Evolutionary conservation across 768 basidiomycete genomes (phyloP), one percentile per base, ranked within the genome.

Genomic region (Pleurotus djamor): DNA sequence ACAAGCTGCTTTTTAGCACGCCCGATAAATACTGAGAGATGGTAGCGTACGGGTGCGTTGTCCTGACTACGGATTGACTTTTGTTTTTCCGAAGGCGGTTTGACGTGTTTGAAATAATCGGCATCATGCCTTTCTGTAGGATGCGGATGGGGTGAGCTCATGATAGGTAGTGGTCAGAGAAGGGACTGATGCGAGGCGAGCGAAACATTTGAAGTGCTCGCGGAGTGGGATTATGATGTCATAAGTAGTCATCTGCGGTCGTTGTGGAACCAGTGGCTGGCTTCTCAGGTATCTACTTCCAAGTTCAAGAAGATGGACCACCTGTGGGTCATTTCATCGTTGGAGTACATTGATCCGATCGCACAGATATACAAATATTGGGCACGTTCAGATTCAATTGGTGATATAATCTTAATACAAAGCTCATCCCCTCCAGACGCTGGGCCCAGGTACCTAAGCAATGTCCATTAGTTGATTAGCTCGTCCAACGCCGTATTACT

Each of bases 391-490:
- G 21, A 28, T 28, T 28, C 21, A 3, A 28, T 28, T 28, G 21
- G 21, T 3, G 21, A 28, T 28, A 28, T 28, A 3, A 28, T 28
- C 21, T 28, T 28, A 28, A 28, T 28, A 28, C 21, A 28, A 28
- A 28, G 21, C n/a, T 56, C n/a, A 56, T 56, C 54, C 54, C 8
- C 54, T 41, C 36, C 14, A 56, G 13, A 41, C 38, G 1, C 54
- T 56, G 12, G 54, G 54, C 10, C 54, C 54, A 44, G 54, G 54
- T 8, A 56, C 54, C 54, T 56, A 44, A 16, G 9, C 9, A 8
- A 12, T 13, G 16, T 12, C 4, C 4, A 13, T 17, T 43, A 14
- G 5, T 4, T 10, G 16, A 8, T 4, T 1, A n/a, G 21, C 21
- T 28, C 21, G 21, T 44, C 14, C 12, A 8, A 12, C 17, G 16